Conservation (phyloP, 352 stramenopile species). For the Globisporangium ultimum region DNA sequence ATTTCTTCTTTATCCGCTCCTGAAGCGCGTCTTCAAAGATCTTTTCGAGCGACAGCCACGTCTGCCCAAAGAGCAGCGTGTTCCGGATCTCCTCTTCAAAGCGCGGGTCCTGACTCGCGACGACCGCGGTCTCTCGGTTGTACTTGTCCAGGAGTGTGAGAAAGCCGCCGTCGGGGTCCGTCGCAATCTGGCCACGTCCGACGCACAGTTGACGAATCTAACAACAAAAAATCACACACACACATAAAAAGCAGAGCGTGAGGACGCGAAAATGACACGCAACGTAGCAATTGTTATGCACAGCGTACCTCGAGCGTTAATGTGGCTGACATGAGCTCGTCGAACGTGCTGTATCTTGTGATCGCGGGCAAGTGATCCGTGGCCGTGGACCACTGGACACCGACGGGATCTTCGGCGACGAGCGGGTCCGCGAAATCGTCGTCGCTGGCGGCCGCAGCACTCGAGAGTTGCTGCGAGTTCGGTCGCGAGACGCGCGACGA, state of each 20-base stretch:
- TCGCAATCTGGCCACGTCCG: constrained; percentile 82
- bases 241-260: background rate
- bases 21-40: constrained; percentile 87
- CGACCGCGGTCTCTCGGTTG: constrained; percentile 62
- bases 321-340: constrained; percentile 88
- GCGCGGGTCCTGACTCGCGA: constrained; percentile 37
- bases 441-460: constrained; percentile 29
- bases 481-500: constrained; percentile 76
- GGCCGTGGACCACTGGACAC: constrained; percentile 63
- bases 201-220: constrained; percentile 79
- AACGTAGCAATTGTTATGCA: background rate
- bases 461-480: constrained; percentile 47
- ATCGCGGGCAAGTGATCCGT: constrained; percentile 76
- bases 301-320: constrained; percentile 74
- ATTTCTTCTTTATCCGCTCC: constrained; percentile 79
- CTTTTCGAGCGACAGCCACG: constrained; percentile 86
- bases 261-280: background rate
- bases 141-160: constrained; percentile 83
- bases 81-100: constrained; percentile 86
- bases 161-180: constrained; percentile 80
- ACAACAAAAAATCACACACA: background rate
- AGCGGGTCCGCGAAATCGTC: constrained; percentile 46
- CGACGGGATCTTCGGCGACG: constrained; percentile 74
- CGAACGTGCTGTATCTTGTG: constrained; percentile 86
- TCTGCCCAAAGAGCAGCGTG: constrained; percentile 84